Evolutionary conservation across 2,329 filamentous ascomycete genomes (phyloP).

Genomic region (Diaporthe destruens): DNA sequence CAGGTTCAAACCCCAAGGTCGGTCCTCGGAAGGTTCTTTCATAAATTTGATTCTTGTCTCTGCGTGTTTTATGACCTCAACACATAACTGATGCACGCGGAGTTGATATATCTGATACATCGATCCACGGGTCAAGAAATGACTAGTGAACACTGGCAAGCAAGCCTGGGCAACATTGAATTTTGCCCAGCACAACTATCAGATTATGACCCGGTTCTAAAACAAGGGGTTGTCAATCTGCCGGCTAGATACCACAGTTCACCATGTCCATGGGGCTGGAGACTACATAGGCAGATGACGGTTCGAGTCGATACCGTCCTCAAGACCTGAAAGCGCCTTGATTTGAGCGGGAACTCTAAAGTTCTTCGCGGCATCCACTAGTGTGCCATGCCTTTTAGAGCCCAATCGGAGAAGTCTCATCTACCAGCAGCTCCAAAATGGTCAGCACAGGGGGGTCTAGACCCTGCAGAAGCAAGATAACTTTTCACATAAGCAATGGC

Average conservation of each 20-base stretch:
- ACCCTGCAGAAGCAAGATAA: neutral
- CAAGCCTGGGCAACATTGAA: neutral
- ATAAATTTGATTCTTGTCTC: neutral
- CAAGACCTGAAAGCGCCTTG: neutral
- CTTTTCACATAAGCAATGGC: neutral
- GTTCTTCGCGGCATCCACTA: neutral
- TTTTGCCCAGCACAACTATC: neutral
- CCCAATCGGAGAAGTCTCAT: conserved; percentile 5
- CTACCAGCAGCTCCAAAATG: neutral
- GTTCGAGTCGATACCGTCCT: no score
- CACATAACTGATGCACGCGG: no score
- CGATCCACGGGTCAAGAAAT: neutral
- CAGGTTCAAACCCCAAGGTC: neutral
- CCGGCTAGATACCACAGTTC: no score
- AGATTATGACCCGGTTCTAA: neutral
- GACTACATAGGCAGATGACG: no score
- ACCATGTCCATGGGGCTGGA: no score
- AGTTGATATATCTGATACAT: neutral
- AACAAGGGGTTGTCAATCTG: neutral
- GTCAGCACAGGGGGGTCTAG: neutral
- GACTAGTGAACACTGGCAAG: neutral
- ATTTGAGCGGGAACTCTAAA: neutral
- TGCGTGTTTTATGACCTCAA: neutral
- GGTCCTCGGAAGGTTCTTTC: neutral
- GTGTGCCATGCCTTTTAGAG: neutral